Conservation (phyloP, 1,139 yeast species). For the Saccharomyces pastorianus region DNA sequence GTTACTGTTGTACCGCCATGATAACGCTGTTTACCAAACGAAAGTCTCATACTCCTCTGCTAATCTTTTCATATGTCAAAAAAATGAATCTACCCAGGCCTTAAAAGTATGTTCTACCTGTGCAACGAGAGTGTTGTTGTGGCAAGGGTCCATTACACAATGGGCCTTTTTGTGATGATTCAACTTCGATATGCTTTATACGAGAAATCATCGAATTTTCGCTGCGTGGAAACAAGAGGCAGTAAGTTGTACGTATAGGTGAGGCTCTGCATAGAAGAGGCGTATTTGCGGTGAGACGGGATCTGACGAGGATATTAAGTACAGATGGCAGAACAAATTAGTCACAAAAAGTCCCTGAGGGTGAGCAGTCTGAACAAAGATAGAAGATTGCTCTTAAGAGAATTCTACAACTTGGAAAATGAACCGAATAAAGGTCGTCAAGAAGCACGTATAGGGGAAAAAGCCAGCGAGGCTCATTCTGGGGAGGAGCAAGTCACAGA, state of each 20-base stretch:
- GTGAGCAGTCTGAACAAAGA: conserved; percentile 28
- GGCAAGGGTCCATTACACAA: background rate
- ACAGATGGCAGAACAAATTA: conserved; percentile 28
- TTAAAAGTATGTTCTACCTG: background rate
- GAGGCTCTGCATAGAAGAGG: background rate
- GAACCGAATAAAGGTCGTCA: conserved; percentile 12
- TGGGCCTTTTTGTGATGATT: background rate
- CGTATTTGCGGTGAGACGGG: background rate
- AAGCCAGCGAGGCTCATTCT: background rate
- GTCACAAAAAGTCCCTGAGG: conserved; percentile 30
- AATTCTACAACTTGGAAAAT: conserved; percentile 36
- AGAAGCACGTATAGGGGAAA: conserved; percentile 8
- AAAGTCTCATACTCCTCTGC: conserved; percentile 4
- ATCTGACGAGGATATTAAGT: background rate
- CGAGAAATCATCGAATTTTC: background rate
- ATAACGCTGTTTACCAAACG: conserved; percentile 7
- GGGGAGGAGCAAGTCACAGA: conserved; percentile 1
- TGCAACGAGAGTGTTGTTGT: background rate
- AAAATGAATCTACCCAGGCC: background rate
- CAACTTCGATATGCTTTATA: background rate
- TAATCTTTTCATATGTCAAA: background rate
- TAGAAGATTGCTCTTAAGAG: conserved; percentile 38
- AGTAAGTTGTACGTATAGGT: conserved; percentile 1
- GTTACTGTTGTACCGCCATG: conserved; percentile 4
- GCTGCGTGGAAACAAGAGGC: conserved; percentile 2